Evolutionary conservation across 2,329 filamentous ascomycete genomes (phyloP).

Genomic region (Fusarium fujikuroi): DNA sequence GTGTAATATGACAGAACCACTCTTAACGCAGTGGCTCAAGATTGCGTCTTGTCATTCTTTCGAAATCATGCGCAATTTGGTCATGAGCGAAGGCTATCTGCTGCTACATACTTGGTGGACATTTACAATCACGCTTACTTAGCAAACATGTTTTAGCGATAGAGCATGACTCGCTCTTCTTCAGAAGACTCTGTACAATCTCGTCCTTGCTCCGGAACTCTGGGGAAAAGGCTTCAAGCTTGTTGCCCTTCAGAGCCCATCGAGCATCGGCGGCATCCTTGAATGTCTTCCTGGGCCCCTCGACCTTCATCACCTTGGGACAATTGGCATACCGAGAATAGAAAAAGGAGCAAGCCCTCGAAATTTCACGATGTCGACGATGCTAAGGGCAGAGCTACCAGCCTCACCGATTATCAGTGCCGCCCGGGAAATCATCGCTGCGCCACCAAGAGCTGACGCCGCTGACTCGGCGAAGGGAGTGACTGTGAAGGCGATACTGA

Average conservation of each 20-base stretch:
- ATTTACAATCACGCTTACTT: too few relatives aligned
- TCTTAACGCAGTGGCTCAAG: too few relatives aligned
- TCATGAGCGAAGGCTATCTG: too few relatives aligned
- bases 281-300: background rate
- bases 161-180: background rate
- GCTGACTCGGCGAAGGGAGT: background rate
- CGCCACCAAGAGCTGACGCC: background rate
- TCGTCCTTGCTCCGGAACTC: background rate
- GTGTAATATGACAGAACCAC: too few relatives aligned
- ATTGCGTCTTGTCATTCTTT: too few relatives aligned
- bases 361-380: slow-evolving; percentile 39
- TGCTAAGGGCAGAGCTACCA: slow-evolving; percentile 37
- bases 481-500: slow-evolving; percentile 42
- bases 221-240: background rate
- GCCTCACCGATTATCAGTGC: slow-evolving; percentile 33
- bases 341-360: slow-evolving; percentile 43
- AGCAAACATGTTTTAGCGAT: too few relatives aligned
- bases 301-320: background rate
- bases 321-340: slow-evolving; percentile 38
- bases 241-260: background rate
- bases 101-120: too few relatives aligned
- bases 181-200: background rate
- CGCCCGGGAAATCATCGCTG: background rate
- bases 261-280: background rate
- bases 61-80: too few relatives aligned